These are phyloP conservation scores for Suhomyces xylopsoci DNA, from an alignment of 805 yeast species.

Conservation along the genomic window DNA sequence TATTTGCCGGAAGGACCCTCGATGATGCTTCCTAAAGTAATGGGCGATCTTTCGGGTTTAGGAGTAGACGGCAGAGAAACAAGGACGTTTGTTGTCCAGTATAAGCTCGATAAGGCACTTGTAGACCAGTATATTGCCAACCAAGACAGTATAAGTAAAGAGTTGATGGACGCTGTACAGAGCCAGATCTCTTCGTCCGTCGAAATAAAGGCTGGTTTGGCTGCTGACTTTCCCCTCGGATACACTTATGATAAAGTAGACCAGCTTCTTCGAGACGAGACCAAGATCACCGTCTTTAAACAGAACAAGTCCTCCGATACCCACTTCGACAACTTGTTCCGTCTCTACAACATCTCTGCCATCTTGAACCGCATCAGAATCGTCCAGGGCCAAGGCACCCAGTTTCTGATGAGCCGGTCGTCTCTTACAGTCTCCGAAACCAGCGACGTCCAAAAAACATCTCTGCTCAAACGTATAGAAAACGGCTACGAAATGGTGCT, in stretches of 20 bases:
- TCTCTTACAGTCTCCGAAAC: conserved; percentile 11
- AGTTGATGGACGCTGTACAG: conserved; percentile 10
- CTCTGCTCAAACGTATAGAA: conserved; percentile 3
- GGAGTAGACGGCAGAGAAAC: conserved; percentile 42
- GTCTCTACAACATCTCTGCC: conserved; percentile 25
- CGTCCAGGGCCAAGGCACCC: conserved; percentile 19
- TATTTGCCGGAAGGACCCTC: conserved; percentile 66
- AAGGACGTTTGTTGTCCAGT: conserved; percentile 42
- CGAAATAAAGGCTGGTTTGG: conserved; percentile 22
- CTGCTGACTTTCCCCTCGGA: conserved; percentile 29
- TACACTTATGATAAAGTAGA: conserved; percentile 67
- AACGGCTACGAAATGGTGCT: conserved; percentile 16
- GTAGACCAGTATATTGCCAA: conserved; percentile 18
- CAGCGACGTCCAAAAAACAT: neutral
- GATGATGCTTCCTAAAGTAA: conserved; percentile 66
- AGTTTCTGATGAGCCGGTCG: conserved; percentile 13
- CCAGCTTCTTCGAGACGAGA: conserved; percentile 36
- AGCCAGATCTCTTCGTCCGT: conserved; percentile 15
- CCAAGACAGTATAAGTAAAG: conserved; percentile 1
- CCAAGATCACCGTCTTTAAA: conserved; percentile 9
- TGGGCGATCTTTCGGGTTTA: conserved; percentile 51
- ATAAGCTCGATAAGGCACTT: conserved; percentile 15
- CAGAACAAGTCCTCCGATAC: conserved; percentile 8
- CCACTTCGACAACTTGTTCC: conserved; percentile 26
- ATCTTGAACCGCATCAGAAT: conserved; percentile 23